Evolutionary conservation across 305 asterid species (phyloP), one percentile per base, ranked within the genome.

Genomic region (Fraxinus floribunda): DNA sequence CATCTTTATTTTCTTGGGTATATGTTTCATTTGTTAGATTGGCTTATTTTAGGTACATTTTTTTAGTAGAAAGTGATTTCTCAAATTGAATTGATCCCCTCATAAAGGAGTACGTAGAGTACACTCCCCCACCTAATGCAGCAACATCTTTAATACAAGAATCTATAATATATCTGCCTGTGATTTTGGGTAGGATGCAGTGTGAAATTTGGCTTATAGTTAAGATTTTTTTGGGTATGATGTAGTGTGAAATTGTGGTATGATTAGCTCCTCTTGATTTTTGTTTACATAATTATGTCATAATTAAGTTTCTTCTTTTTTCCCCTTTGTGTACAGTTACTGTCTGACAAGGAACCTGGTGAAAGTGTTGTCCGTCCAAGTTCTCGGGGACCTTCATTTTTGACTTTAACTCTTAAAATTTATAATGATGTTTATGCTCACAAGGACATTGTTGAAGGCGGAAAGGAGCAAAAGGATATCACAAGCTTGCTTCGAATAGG

Each of bases 401-500:
- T 93, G 89, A 97, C 99, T 46, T 85, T 94, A 68, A 92, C 99
- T 0, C 93, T 94, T 84, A 97, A 97, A 83, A 87, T 97, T 60
- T 93, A 90, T 81, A 93, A 93, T 80, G 94, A 90, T 41, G 94
- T 94, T 80, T 97, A 90, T 88, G 98, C 98, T 57, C 89, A 97
- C 89, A 97, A 97, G 91, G 98, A 97, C 84, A 94, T 97, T 76
- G 87, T 85, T 82, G 99, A 97, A 89, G 98, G 97, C 78, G 97
- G 97, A 78, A 94, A 97, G 90, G 98, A 97, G 55, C 93, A 88
- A 86, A 94, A 93, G 90, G 98, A 97, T 80, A 91, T 97, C 78
- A 97, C 97, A 71, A 97, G 99, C 89, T 83, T 94, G 92, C 96
- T 94, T 79, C 94, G 93, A 62, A 92, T 97, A 44, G 98, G 99